phyloP scores from a whole-genome alignment of 2,329 filamentous ascomycete genomes.

The Venturia aucupariae region DNA sequence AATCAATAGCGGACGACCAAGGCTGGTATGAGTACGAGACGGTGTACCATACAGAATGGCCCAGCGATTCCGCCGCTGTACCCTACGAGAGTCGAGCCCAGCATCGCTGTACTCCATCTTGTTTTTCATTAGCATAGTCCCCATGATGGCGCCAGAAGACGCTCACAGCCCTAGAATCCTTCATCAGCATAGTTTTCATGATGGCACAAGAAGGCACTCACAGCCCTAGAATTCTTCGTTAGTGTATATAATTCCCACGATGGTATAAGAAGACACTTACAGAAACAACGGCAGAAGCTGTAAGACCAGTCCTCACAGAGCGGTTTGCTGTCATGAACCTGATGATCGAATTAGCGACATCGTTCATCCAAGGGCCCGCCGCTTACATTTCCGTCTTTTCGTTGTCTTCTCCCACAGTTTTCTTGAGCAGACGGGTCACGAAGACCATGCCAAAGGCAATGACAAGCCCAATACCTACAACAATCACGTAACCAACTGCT shows the following conservation, averaged over 20 bases:
- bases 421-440: slow-evolving; percentile 29
- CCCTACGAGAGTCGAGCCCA: slow-evolving; percentile 42
- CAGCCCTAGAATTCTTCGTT: too few species aligned
- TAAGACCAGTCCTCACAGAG: slow-evolving; percentile 41
- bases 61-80: slow-evolving; percentile 47
- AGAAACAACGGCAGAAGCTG: slow-evolving; percentile 45
- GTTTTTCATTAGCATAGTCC: too few species aligned
- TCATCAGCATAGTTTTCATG: too few species aligned
- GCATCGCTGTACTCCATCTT: slow-evolving; percentile 45
- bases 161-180: too few species aligned
- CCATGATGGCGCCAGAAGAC: too few species aligned
- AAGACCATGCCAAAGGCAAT: slow-evolving; percentile 15
- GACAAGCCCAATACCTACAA: slow-evolving; percentile 14
- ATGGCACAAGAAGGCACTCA: too few species aligned
- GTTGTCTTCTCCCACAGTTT: slow-evolving; percentile 43
- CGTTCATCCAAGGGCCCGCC: background rate
- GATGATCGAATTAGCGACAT: background rate
- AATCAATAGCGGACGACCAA: too few species aligned
- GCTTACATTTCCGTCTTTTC: slow-evolving; percentile 42
- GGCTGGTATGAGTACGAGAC: background rate
- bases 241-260: too few species aligned
- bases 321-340: slow-evolving; percentile 47
- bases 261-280: too few species aligned
- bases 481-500: slow-evolving; percentile 14
- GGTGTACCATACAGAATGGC: slow-evolving; percentile 37